Conservation (phyloP, 805 yeast species). For the Myxozyma lipomycoides region DNA sequence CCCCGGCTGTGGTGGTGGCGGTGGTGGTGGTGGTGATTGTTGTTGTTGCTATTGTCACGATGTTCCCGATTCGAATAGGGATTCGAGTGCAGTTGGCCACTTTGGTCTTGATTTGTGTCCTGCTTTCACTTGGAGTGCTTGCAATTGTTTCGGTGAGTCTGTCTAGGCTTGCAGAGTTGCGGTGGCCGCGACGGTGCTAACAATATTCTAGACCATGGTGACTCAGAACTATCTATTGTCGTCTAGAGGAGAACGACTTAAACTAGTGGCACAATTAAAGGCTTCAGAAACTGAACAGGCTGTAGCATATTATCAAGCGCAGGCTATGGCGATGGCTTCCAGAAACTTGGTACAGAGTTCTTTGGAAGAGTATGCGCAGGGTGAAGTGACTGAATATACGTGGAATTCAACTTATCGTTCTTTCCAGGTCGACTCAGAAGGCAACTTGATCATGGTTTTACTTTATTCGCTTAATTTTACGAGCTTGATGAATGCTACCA, state of each 20-base stretch:
- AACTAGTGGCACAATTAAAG: constrained; percentile 75
- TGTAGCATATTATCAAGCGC: constrained; percentile 59
- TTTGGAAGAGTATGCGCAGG: constrained; percentile 62
- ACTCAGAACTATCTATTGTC: constrained; percentile 48
- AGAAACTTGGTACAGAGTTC: constrained; percentile 60
- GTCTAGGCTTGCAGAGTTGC: background rate
- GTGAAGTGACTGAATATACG: constrained; percentile 55
- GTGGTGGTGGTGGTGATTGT: too few relatives aligned
- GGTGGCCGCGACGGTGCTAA: background rate
- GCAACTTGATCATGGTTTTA: constrained; percentile 58
- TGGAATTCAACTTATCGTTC: constrained; percentile 48
- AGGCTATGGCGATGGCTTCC: constrained; percentile 59
- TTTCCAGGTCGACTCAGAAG: constrained; percentile 59
- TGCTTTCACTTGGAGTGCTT: constrained; percentile 60
- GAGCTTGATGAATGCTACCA: constrained; percentile 45
- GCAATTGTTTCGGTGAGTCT: constrained; percentile 57
- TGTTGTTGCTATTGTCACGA: too few relatives aligned
- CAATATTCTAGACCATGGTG: constrained; percentile 53
- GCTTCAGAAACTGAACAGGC: constrained; percentile 74
- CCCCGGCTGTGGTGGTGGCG: too few relatives aligned
- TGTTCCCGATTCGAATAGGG: constrained; percentile 42
- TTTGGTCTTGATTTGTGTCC: constrained; percentile 60
- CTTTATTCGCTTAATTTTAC: constrained; percentile 60
- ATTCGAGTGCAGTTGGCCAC: constrained; percentile 67
- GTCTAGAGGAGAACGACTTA: constrained; percentile 64